Base-by-base conservation (phyloP, 2,329 filamentous ascomycete species). In the Scytalidium lignicola region DNA sequence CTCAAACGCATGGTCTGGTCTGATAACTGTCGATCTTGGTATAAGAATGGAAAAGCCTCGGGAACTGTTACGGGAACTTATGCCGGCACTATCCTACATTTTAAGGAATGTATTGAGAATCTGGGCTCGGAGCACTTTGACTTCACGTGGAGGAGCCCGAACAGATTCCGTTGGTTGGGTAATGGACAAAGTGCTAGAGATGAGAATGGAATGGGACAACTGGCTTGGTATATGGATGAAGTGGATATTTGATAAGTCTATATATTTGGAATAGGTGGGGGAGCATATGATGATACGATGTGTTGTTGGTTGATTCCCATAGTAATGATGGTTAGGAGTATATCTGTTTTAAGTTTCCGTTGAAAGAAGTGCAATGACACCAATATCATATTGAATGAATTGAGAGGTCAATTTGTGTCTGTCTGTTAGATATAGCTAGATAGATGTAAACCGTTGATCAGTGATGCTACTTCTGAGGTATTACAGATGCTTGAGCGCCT, bases 131-230 rank as follows among this genome's bases (percentile, higher is more conserved):
- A 47, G 19, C 32, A 47, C 15, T 47, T 47, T 28, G 44, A 47
- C 23, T 23, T 47, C 26, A 22, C 39, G 10, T 47, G 37, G 20
- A 37, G 44, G 18, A 23, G 29, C 7, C n/a, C 19, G 10, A 50
- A 50, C 28, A 37, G 43, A 20, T 50, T 70, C 45, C 53, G 59
- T 0, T 70, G 61, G 55, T 37, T 47, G 32, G 44, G 44, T 20
- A 48, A 48, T 21, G 46, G 46, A 2, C n/a, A 7, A 15, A 41
- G 18, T 18, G 20, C 21, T 13, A 44, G 40, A 17, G 46, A 48
- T 37, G 39, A 48, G 23, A 23, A 32, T 39, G 46, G 46, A n/a
- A 22, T 40, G n/a, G 46, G 46, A n/a, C 26, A 48, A 15, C 12
- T 48, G 41, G 46, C 46, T 20, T 48, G 42, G 23, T 48, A 48